Evolutionary conservation across 2,329 filamentous ascomycete species (phyloP), one percentile per base, ranked within the genome.

Genomic region (Fusarium acutatum): DNA sequence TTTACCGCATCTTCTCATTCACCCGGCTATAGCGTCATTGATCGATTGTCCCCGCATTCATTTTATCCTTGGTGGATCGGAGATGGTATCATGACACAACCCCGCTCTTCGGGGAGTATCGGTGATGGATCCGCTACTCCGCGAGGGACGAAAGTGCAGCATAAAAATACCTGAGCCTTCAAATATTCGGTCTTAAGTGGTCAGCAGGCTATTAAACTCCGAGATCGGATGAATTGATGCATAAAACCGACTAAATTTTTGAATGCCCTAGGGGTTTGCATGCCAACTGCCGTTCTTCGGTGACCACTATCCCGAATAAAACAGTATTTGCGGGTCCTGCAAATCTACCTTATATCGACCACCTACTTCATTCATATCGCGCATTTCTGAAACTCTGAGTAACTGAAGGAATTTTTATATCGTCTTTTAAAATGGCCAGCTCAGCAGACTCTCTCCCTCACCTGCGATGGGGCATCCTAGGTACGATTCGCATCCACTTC

Each of bases 361-460:
- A 18, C 15, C 7, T 5, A 18, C 24, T 22, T 20, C 46, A 15
- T 22, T n/a, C n/a, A n/a, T n/a, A 24, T 30, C 17, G 22, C 15
- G 5, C 17, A 67, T 20, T 9, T 17, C 10, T 9, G 9, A 35
- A 10, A 12, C 1, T 15, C 22, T 15, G 5, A 20, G 2, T 6
- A n/a, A n/a, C n/a, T n/a, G n/a, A n/a, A n/a, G n/a, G n/a, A n/a
- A n/a, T n/a, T n/a, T n/a, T n/a, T n/a, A n/a, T n/a, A 24, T 10
- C 37, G 22, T 11, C 2, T 84, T 7, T 13, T 5, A 15, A 14
- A 7, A 71, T 71, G 68, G 4, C 60, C 17, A 17, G 9, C 26
- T 20, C 49, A 9, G 14, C 30, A 15, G 34, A 60, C 13, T 46
- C 49, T 26, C 12, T 56, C 0, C 68, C 61, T 47, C 56, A 71